A percentile compares a stretch with the other conserved stretches of the same genome.
Conservation (phyloP, 805 yeast species). For the Kodamaea laetipori region DNA sequence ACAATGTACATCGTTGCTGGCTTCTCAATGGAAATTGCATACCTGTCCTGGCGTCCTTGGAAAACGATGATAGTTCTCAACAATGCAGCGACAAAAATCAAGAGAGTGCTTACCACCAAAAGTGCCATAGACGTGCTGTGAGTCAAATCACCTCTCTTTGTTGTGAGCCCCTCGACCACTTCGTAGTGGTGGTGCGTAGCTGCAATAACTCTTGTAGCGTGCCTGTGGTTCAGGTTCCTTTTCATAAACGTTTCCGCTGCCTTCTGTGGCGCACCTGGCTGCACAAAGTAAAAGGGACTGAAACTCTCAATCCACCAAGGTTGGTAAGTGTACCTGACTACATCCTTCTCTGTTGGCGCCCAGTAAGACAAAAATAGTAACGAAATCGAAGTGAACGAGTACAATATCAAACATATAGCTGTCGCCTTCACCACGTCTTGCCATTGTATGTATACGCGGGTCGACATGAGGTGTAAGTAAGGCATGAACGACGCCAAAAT, state of each 20-base stretch:
- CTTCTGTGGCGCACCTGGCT: conserved; percentile 21
- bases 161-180: conserved; percentile 20
- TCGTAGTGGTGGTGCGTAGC: conserved; percentile 24
- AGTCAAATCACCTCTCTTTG: conserved; percentile 20
- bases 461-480: conserved; percentile 15
- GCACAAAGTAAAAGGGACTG: conserved; percentile 22
- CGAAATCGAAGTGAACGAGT: conserved; percentile 17
- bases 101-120: conserved; percentile 14
- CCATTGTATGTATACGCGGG: conserved; percentile 9
- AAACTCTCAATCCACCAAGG: conserved; percentile 29
- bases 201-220: conserved; percentile 26
- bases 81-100: conserved; percentile 17
- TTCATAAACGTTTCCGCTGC: conserved; percentile 25
- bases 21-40: conserved; percentile 9
- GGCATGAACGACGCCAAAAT: conserved; percentile 18
- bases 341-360: conserved; percentile 25
- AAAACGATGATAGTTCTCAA: conserved; percentile 14
- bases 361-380: conserved; percentile 23
- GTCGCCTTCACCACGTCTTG: conserved; percentile 16
- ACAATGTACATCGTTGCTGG: conserved; percentile 20
- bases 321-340: conserved; percentile 23
- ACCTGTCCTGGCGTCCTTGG: conserved; percentile 10
- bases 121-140: conserved; percentile 18
- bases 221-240: conserved; percentile 23
- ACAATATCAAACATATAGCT: conserved; percentile 17